Percentiles rank a stretch among this genome's conserved stretches.
Evolutionary conservation across 805 yeast species (phyloP).

Genomic region (Hanseniaspora nectarophila): DNA sequence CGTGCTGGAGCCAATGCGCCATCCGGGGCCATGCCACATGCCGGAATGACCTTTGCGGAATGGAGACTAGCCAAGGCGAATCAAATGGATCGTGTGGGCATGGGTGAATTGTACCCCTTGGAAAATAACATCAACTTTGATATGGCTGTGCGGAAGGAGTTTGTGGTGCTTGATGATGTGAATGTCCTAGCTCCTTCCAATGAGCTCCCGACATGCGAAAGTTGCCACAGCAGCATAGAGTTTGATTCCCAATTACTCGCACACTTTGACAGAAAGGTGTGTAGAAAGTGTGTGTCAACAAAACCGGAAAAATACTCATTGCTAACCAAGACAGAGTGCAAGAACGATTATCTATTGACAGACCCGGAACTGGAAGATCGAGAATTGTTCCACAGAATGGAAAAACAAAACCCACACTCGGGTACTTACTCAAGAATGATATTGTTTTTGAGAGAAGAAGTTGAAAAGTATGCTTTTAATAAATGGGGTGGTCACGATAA

Average conservation of each 20-base stretch:
- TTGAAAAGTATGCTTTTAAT: conserved; percentile 83
- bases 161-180: conserved; percentile 23
- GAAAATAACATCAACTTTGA: conserved; percentile 7
- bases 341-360: conserved; percentile 81
- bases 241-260: conserved; percentile 60
- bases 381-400: conserved; percentile 57
- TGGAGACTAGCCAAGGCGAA: conserved; percentile 13
- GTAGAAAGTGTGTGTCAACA: conserved; percentile 60
- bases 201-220: conserved; percentile 55
- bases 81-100: conserved; percentile 14
- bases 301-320: conserved; percentile 81
- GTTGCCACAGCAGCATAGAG: conserved; percentile 64
- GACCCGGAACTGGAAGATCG: conserved; percentile 81
- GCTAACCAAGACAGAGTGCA: conserved; percentile 88
- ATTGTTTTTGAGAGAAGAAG: conserved; percentile 74
- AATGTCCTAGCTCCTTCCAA: conserved; percentile 5
- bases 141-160: conserved; percentile 21
- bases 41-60: conserved; percentile 12
- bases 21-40: conserved; percentile 5
- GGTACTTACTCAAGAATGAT: conserved; percentile 85
- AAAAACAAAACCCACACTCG: conserved; percentile 90
- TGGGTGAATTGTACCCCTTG: conserved; percentile 1
- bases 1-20: not conserved
- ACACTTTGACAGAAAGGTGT: conserved; percentile 64
- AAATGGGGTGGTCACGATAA: conserved; percentile 92